phyloP scores from a whole-genome alignment of 2,329 filamentous ascomycete species.

The Neofusicoccum sp. region DNA sequence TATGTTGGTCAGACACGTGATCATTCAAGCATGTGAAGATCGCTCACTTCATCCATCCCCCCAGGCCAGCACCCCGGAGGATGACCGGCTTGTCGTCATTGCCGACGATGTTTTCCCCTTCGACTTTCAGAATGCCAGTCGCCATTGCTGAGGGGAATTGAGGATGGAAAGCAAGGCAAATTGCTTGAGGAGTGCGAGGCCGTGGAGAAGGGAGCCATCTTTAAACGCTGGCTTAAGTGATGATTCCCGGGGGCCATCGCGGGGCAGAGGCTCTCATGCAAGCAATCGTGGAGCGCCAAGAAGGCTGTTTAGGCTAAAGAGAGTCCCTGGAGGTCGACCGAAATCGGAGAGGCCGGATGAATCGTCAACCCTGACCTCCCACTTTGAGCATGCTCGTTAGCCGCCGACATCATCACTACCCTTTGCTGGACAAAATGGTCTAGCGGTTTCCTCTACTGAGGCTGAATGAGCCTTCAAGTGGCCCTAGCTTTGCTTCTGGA shows the following conservation, averaged over 20 bases:
- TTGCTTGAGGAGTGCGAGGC: not conserved
- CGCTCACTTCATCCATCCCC: constrained; percentile 45
- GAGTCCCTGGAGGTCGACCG: not conserved
- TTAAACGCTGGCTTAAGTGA: not conserved
- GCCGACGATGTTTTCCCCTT: constrained; percentile 48
- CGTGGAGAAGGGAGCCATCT: not conserved
- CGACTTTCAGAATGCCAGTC: constrained; percentile 37
- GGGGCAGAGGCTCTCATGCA: not conserved
- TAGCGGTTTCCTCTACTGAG: no score
- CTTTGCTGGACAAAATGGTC: no score
- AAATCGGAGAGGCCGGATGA: not conserved
- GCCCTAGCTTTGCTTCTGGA: no score
- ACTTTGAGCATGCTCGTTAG: not conserved
- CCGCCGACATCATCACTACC: not conserved
- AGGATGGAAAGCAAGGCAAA: no score
- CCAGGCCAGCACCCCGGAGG: constrained; percentile 48
- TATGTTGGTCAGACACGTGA: not conserved
- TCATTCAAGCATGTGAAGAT: no score
- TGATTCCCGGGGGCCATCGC: not conserved
- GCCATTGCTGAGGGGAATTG: not conserved
- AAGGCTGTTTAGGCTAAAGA: constrained; percentile 10
- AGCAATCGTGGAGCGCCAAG: not conserved
- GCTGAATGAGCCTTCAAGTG: no score
- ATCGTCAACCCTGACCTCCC: not conserved
- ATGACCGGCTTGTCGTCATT: constrained; percentile 45